Evolutionary conservation across 305 asterid genomes (phyloP).

Genomic region (Solanum hybrid): DNA sequence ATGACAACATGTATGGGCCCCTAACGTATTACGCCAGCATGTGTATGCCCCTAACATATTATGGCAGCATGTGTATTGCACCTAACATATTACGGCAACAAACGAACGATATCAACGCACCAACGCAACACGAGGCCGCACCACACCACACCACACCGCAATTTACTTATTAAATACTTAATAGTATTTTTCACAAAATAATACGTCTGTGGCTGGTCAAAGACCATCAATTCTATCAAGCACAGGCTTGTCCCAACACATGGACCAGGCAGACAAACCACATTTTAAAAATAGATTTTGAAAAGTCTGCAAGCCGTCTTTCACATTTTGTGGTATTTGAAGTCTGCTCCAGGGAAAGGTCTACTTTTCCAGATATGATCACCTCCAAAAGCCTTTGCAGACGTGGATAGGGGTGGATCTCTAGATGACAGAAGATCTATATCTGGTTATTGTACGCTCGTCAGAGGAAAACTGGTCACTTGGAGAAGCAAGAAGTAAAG

Average conservation of each 20-base stretch:
- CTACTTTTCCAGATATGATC: background rate
- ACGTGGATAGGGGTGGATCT: background rate
- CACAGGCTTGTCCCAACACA: background rate
- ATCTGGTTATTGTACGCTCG: background rate
- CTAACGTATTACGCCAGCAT: background rate
- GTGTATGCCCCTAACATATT: background rate
- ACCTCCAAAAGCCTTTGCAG: background rate
- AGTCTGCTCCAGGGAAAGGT: background rate
- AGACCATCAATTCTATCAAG: background rate
- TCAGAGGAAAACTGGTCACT: background rate
- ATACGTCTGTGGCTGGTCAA: background rate
- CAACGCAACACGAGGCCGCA: background rate
- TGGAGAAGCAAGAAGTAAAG: background rate
- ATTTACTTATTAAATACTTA: background rate
- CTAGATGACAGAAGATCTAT: background rate
- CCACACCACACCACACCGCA: background rate
- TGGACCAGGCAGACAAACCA: background rate
- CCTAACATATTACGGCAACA: background rate
- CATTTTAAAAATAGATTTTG: background rate
- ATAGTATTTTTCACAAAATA: background rate
- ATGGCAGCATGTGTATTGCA: background rate
- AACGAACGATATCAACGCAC: background rate
- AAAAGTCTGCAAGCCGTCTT: background rate
- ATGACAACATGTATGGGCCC: background rate
- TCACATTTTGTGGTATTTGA: background rate